Conservation (phyloP, 2,329 filamentous ascomycete genomes). For the Lachnellula willkommii region DNA sequence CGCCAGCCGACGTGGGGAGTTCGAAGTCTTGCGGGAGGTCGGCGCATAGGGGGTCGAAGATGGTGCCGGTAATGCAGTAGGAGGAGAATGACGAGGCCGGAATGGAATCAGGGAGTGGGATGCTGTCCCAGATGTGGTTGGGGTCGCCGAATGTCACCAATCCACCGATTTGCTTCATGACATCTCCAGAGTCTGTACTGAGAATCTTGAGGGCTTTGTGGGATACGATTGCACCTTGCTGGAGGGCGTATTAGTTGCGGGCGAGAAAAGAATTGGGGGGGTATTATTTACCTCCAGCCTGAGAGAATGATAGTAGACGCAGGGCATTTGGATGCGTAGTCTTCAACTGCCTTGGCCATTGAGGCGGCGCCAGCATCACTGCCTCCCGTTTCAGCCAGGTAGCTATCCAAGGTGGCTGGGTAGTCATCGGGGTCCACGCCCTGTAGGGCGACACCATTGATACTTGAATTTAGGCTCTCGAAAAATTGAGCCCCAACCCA, state of each 20-base stretch:
- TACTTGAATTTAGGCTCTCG: not conserved
- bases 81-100: not conserved
- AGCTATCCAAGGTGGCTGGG: not conserved
- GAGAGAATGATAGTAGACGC: not conserved
- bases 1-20: not conserved
- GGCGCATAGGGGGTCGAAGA: not conserved
- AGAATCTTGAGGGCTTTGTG: not conserved
- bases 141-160: not conserved
- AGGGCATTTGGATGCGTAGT: not conserved
- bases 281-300: not conserved
- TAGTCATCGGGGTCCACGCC: not conserved
- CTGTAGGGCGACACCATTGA: not conserved
- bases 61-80: not conserved
- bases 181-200: too few species aligned
- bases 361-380: not conserved
- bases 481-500: not conserved
- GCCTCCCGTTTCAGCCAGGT: not conserved
- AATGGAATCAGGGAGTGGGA: not conserved
- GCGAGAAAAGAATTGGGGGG: not conserved
- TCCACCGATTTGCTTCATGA: not conserved
- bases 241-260: not conserved
- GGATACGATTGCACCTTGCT: not conserved
- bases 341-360: not conserved
- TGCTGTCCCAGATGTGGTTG: not conserved
- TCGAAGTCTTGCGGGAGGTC: not conserved